phyloP scores from a whole-genome alignment of 768 basidiomycete species.

The Krasilnikovozyma curviuscula region DNA sequence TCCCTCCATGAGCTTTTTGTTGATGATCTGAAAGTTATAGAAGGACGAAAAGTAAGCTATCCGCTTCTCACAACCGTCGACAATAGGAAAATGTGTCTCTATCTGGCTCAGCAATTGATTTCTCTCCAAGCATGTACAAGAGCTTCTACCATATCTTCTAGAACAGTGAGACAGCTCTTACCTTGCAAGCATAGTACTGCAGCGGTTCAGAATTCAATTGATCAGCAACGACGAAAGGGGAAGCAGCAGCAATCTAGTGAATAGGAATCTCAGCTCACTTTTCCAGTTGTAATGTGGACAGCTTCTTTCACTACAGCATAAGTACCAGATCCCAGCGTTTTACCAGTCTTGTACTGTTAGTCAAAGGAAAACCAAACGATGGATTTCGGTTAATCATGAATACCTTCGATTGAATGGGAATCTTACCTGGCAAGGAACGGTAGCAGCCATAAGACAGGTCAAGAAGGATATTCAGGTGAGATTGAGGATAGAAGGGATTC shows the following conservation, averaged over 20 bases:
- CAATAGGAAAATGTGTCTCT: neutral
- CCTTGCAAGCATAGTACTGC: conserved; percentile 94
- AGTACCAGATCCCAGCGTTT: conserved; percentile 73
- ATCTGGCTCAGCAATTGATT: neutral
- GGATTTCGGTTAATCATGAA: conserved; percentile 12
- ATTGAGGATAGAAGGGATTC: neutral
- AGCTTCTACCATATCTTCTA: neutral
- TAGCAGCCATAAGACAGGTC: too few species aligned
- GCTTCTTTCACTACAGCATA: conserved; percentile 67
- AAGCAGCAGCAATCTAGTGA: neutral
- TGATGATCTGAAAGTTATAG: too few species aligned
- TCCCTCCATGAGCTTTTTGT: conserved; percentile 97
- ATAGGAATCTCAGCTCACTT: conserved; percentile 1
- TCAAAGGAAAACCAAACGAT: neutral
- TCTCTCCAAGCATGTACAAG: neutral
- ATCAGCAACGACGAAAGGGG: neutral
- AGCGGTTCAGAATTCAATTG: neutral
- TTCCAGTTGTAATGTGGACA: conserved; percentile 12
- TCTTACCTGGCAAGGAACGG: neutral
- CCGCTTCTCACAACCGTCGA: too few species aligned
- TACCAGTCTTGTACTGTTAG: conserved; percentile 56
- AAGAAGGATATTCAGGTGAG: neutral
- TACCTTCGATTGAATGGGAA: neutral
- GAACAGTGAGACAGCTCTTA: conserved; percentile 22
- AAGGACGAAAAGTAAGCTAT: too few species aligned